Conservation (phyloP, 177 flowering plant genomes). For the Vitis hybrid region DNA sequence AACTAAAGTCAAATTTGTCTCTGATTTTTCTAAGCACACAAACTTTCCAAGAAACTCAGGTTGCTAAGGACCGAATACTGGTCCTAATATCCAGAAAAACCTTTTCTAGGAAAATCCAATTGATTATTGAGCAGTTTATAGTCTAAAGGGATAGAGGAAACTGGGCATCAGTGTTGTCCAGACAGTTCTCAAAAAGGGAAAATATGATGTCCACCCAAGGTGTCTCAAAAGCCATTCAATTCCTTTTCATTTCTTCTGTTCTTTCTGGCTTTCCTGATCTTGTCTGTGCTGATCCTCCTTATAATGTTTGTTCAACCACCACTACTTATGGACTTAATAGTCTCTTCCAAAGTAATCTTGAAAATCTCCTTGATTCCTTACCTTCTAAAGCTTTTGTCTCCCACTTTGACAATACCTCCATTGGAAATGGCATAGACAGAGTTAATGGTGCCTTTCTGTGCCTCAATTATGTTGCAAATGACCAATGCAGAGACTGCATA, state of each 20-base stretch:
- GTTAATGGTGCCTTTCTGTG: constrained; percentile 21
- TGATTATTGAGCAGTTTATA: too few relatives aligned
- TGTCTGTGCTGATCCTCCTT: constrained; percentile 10
- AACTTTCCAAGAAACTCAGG: too few relatives aligned
- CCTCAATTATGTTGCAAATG: constrained; percentile 4
- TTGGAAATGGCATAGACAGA: constrained; percentile 10
- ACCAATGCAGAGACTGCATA: constrained; percentile 16
- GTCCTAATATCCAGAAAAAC: too few relatives aligned
- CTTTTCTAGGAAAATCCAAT: too few relatives aligned
- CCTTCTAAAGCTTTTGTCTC: constrained; percentile 15
- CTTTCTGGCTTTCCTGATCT: background rate
- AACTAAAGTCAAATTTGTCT: too few relatives aligned
- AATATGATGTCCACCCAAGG: background rate
- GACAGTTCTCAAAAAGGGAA: background rate
- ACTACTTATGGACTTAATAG: background rate
- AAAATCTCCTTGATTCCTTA: background rate
- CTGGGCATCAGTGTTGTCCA: background rate
- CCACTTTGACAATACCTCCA: constrained; percentile 2
- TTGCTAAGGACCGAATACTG: too few relatives aligned
- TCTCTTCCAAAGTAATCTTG: constrained; percentile 12
- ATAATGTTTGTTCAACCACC: constrained; percentile 2
- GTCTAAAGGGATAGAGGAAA: background rate
- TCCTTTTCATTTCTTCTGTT: background rate
- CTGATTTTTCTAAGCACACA: too few relatives aligned
- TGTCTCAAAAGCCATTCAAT: background rate